These are phyloP conservation scores for Melanopsichium pennsylvanicum DNA, from an alignment of 1,284 basidiomycete genomes.

Conservation along the genomic window DNA sequence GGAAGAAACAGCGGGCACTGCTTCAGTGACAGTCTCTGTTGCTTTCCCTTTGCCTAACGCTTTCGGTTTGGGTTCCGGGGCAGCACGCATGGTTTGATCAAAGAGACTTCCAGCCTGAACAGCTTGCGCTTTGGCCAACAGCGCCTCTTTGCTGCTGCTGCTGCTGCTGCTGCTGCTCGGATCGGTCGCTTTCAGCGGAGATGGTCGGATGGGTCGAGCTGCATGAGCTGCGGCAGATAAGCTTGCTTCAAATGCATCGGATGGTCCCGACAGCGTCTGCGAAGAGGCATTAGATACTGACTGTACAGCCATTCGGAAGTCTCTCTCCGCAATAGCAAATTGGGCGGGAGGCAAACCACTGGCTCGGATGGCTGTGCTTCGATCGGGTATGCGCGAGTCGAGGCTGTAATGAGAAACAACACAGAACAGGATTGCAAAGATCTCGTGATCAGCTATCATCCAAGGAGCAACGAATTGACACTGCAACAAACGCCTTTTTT, in stretches of 20 bases:
- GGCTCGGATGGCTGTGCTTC: constrained; percentile 25
- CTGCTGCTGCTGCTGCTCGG: constrained; percentile 2
- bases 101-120: constrained; percentile 42
- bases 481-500: no score
- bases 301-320: constrained; percentile 38
- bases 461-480: background rate
- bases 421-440: background rate
- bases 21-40: background rate
- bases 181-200: no score
- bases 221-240: constrained; percentile 5
- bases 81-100: constrained; percentile 29
- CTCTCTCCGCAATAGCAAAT: constrained; percentile 37
- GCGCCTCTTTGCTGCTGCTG: constrained; percentile 29
- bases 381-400: constrained; percentile 20
- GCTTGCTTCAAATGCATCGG: constrained; percentile 27
- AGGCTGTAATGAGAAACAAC: constrained; percentile 12
- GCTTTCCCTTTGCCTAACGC: background rate
- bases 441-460: background rate
- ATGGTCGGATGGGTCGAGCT: constrained; percentile 3
- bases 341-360: constrained; percentile 37
- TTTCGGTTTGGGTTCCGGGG: background rate
- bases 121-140: constrained; percentile 45
- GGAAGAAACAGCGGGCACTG: background rate
- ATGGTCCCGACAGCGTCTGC: constrained; percentile 28
- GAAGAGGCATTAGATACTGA: constrained; percentile 23